A percentile compares a stretch with the other conserved stretches of the same genome.
These are phyloP conservation scores for Crithidia expoeki DNA, from an alignment of 208 protist genomes.

Conservation along the genomic window DNA sequence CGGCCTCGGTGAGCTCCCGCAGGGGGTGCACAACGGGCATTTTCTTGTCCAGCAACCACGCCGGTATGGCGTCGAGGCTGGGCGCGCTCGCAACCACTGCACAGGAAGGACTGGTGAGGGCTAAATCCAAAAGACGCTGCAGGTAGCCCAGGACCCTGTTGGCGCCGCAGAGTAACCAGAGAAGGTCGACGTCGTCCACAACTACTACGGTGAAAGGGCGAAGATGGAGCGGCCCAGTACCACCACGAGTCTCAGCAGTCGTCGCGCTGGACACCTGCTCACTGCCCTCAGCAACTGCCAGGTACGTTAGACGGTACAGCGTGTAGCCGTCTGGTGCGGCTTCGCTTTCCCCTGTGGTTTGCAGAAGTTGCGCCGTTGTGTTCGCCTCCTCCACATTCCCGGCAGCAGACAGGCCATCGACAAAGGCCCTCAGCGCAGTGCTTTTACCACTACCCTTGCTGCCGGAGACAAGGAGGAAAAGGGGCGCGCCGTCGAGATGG, in stretches of 20 bases:
- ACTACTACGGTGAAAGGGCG: constrained; percentile 52
- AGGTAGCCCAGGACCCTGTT: constrained; percentile 35
- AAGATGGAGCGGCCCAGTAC: too few relatives aligned
- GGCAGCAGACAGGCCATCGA: constrained; percentile 7
- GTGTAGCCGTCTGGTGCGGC: background rate
- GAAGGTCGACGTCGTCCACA: constrained; percentile 59
- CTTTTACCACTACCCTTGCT: constrained; percentile 35
- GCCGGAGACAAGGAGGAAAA: constrained; percentile 38
- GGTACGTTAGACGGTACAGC: constrained; percentile 22
- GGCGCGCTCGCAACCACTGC: constrained; percentile 51
- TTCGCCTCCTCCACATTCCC: background rate
- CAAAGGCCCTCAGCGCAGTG: constrained; percentile 30
- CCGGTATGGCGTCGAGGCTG: constrained; percentile 39
- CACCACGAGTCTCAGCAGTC: too few relatives aligned
- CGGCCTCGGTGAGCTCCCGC: constrained; percentile 25
- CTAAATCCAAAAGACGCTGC: constrained; percentile 29
- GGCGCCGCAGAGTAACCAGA: constrained; percentile 48
- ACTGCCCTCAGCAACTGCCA: constrained; percentile 6
- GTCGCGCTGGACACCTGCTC: background rate
- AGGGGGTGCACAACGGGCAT: constrained; percentile 42
- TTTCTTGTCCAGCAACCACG: constrained; percentile 33
- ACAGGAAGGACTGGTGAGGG: constrained; percentile 44
- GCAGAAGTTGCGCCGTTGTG: background rate
- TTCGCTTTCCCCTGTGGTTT: background rate
- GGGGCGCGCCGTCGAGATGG: constrained; percentile 12